A percentile compares a stretch with the other conserved stretches of the same genome.
Evolutionary conservation across 164 flowering plant genomes (phyloP).

Genomic region (Sedum album): DNA sequence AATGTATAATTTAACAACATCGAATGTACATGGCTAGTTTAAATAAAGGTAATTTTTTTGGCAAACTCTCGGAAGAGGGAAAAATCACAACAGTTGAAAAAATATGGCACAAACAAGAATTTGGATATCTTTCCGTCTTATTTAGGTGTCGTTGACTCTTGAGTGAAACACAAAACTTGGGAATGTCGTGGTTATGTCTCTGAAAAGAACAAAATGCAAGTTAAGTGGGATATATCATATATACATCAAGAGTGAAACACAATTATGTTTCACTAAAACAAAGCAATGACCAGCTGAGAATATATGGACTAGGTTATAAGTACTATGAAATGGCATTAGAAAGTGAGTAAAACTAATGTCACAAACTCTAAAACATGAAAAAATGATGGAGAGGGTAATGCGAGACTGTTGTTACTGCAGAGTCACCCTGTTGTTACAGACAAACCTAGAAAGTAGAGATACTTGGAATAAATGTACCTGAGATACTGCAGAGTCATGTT

Average conservation of each 20-base stretch:
- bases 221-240: no score
- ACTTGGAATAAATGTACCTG: slow-evolving; percentile 35
- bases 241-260: no score
- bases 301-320: no score
- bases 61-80: neutral
- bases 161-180: neutral
- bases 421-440: no score
- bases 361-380: no score
- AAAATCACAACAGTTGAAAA: no score
- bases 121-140: neutral
- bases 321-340: no score
- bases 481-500: slow-evolving; percentile 92
- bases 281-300: no score
- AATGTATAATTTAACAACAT: neutral
- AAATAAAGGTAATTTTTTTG: neutral
- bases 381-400: no score
- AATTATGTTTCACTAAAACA: no score
- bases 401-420: no score
- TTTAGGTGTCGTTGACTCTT: neutral
- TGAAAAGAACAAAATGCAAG: neutral
- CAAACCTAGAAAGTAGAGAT: neutral
- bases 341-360: no score
- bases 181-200: neutral
- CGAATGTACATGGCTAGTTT: neutral
- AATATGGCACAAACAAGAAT: neutral